Conservation (phyloP, 164 flowering plant species). For the Protea cynaroides region DNA sequence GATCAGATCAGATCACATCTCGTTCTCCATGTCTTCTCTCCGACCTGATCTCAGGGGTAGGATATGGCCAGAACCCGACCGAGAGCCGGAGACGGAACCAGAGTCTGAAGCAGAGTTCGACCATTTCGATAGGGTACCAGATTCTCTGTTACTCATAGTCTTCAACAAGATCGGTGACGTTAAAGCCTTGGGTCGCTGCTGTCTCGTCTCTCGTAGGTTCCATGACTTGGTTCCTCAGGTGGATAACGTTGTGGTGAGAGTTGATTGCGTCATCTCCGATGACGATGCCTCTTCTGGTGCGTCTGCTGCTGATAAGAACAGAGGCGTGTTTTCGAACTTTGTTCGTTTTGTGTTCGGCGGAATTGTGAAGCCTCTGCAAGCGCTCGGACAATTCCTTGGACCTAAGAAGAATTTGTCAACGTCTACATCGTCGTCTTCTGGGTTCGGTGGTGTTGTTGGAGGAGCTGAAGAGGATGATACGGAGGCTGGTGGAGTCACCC, state of each 20-base stretch:
- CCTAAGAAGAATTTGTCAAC: constrained; percentile 23
- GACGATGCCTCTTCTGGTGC: constrained; percentile 45
- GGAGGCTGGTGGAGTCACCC: constrained; percentile 58
- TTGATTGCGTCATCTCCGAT: constrained; percentile 86
- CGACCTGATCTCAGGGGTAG: constrained; percentile 36
- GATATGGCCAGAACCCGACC: constrained; percentile 31
- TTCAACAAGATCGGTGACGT: constrained; percentile 87
- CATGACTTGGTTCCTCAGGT: constrained; percentile 70
- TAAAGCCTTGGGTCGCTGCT: constrained; percentile 80
- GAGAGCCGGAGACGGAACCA: too few relatives aligned
- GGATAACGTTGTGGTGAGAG: constrained; percentile 71
- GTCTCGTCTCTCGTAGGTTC: constrained; percentile 70
- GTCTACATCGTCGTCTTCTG: neutral
- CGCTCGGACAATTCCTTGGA: constrained; percentile 51
- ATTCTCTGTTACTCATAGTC: constrained; percentile 57
- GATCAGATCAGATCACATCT: neutral
- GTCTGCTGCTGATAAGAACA: constrained; percentile 37
- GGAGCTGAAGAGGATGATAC: constrained; percentile 30
- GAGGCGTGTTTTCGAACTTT: constrained; percentile 30
- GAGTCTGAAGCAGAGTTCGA: constrained; percentile 21
- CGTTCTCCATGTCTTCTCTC: constrained; percentile 9
- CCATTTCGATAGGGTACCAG: constrained; percentile 69
- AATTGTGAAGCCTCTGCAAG: constrained; percentile 67
- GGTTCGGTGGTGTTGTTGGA: neutral
- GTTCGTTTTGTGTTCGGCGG: constrained; percentile 38